A percentile compares a stretch with the other conserved stretches of the same genome.
phyloP scores from a whole-genome alignment of 2,329 filamentous ascomycete genomes.

The Colletotrichum caudatum region DNA sequence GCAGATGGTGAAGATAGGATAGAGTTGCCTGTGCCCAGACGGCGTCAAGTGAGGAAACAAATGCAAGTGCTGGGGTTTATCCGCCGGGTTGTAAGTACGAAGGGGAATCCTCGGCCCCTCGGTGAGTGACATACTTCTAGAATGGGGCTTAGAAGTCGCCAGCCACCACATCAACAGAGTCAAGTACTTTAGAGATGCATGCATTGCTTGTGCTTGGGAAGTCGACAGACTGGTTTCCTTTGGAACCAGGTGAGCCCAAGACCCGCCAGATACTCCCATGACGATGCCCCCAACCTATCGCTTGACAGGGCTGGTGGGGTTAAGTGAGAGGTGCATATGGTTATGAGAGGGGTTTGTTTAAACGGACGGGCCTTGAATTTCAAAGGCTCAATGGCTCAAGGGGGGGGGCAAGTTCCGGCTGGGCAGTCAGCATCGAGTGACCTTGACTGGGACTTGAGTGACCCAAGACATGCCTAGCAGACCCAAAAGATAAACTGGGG shows the following conservation, averaged over 20 bases:
- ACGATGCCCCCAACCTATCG: slow-evolving; percentile 38
- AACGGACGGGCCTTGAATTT: slow-evolving; percentile 21
- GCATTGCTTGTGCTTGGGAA: slow-evolving; percentile 29
- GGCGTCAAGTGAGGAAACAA: slow-evolving; percentile 39
- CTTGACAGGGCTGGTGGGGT: slow-evolving; percentile 37
- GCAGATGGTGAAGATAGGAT: slow-evolving; percentile 31
- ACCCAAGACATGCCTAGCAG: slow-evolving; percentile 39
- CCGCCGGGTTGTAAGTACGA: slow-evolving; percentile 29
- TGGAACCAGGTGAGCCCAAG: slow-evolving; percentile 34
- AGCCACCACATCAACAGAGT: slow-evolving; percentile 36
- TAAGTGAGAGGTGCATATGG: slow-evolving; percentile 25
- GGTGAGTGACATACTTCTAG: slow-evolving; percentile 39
- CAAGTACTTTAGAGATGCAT: slow-evolving; percentile 19
- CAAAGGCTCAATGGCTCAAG: slow-evolving; percentile 8
- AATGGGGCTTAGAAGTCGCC: slow-evolving; percentile 40
- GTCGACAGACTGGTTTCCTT: slow-evolving; percentile 9
- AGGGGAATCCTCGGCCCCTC: slow-evolving; percentile 15
- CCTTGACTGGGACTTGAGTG: slow-evolving; percentile 10
- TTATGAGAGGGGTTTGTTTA: slow-evolving; percentile 28
- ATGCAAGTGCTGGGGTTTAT: slow-evolving; percentile 32
- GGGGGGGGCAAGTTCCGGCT: slow-evolving; percentile 29
- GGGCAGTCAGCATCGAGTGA: slow-evolving; percentile 37
- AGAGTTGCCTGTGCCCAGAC: slow-evolving; percentile 35
- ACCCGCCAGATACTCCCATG: slow-evolving; percentile 28
- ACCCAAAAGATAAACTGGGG: slow-evolving; percentile 40